Conservation (phyloP, 352 stramenopile species). For the Phytophthora podocarpi region DNA sequence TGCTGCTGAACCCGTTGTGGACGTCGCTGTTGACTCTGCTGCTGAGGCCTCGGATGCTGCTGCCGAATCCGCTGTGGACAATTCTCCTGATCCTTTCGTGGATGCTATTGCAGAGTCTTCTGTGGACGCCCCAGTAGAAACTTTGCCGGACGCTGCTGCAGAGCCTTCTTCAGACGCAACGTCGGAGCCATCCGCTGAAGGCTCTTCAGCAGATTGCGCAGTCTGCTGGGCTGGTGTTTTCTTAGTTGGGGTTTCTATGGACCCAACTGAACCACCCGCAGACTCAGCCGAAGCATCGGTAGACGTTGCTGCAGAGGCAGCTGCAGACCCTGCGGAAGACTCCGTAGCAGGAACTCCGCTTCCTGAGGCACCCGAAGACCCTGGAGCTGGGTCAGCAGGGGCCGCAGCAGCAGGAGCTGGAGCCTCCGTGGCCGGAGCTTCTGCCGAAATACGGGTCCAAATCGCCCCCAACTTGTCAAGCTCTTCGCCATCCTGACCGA, state of each 20-base stretch:
- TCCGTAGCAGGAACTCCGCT: slow-evolving; percentile 6
- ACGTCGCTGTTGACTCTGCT: not conserved
- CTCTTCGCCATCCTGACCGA: not conserved
- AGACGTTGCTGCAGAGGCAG: not conserved
- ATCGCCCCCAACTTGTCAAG: slow-evolving; percentile 3
- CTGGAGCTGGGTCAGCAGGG: not conserved
- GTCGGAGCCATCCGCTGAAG: too few species aligned
- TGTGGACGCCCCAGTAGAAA: too few species aligned
- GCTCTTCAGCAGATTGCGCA: not conserved
- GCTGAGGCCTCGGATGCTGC: not conserved
- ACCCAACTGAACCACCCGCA: too few species aligned
- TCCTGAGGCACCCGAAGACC: too few species aligned
- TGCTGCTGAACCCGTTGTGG: not conserved
- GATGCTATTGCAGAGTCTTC: slow-evolving; percentile 1
- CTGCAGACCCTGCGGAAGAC: not conserved
- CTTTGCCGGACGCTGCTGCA: too few species aligned
- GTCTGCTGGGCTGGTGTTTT: not conserved
- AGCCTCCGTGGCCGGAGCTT: not conserved
- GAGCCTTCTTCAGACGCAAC: too few species aligned
- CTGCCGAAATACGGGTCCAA: slow-evolving; percentile 19
- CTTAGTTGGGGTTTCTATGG: not conserved
- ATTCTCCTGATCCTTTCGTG: too few species aligned
- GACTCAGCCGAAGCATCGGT: not conserved
- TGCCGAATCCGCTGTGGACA: not conserved
- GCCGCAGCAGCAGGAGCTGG: not conserved